Percentiles rank a stretch among this genome's conserved stretches.
These are phyloP conservation scores for Nicotiana tomentosiformis DNA, from an alignment of 257 asterid species.

Conservation along the genomic window DNA sequence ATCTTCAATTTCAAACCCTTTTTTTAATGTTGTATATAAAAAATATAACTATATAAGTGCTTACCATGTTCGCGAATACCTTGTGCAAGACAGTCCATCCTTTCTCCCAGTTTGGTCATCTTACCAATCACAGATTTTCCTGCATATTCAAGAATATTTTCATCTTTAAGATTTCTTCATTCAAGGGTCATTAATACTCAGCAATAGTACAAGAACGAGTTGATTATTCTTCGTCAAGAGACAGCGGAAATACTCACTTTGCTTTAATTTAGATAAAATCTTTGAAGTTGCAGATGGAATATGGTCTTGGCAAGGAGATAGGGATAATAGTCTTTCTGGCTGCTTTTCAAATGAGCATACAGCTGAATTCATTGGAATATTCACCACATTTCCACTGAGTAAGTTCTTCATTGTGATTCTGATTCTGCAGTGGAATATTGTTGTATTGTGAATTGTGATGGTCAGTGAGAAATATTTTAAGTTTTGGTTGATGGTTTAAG, in stretches of 20 bases:
- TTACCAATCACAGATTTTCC: constrained; percentile 27
- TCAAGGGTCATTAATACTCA: background rate
- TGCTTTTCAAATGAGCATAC: background rate
- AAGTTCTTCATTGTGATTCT: constrained; percentile 1
- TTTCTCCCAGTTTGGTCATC: constrained; percentile 32
- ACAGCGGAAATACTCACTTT: constrained; percentile 5
- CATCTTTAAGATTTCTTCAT: constrained; percentile 6
- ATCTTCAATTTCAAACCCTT: background rate
- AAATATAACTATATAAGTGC: background rate
- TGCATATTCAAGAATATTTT: constrained; percentile 21
- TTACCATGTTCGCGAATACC: constrained; percentile 43
- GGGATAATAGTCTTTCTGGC: background rate
- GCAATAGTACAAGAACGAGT: background rate
- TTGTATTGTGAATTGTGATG: background rate
- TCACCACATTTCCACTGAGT: background rate
- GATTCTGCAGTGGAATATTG: background rate
- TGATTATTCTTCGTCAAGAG: background rate
- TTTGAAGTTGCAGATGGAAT: background rate
- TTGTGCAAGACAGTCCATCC: constrained; percentile 32
- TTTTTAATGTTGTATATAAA: background rate
- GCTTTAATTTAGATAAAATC: background rate
- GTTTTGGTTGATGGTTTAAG: background rate
- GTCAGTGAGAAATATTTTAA: background rate
- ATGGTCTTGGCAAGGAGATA: background rate
- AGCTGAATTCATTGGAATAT: background rate